Evolutionary conservation across 2,329 filamentous ascomycete species (phyloP), one percentile per base, ranked within the genome.

Genomic region (Cladosporium cucumerinum): DNA sequence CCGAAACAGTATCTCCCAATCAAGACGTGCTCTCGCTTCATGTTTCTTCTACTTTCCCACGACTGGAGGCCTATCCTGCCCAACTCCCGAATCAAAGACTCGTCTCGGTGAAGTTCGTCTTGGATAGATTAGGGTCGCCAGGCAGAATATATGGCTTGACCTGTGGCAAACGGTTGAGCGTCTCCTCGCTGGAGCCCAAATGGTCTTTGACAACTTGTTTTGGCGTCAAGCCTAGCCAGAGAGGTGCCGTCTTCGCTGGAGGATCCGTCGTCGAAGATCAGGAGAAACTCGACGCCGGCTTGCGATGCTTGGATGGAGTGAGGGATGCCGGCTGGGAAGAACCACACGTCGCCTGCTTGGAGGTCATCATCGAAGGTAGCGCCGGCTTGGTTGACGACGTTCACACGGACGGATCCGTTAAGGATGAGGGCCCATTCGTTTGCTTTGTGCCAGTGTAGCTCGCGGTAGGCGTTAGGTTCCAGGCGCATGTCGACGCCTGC

Each of bases 231-330:
- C 84, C 85, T 5, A 87, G 74, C 85, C 85, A 88, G 79, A 76
- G 86, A 87, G 0, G 86, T 88, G 54, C 79, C 80, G 63, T 87
- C 84, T 74, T 88, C 86, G 60, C 80, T 83, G 75, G 87, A 88
- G 5, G 74, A 73, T 4, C 86, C 86, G 63, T 83, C 76, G 73
- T 88, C 82, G 68, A 88, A 88, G 57, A 88, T 81, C 2, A 88
- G 78, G 1, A 88, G 78, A 71, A 87, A 87, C 71, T 88, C 86
- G 48, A 76, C 78, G 0, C 85, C 86, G 34, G 82, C 77, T 4
- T 82, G 82, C 14, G 86, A 80, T 0, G 70, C 70, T 65, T 75
- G 74, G 26, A 75, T 75, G 8, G 57, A 68, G 64, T 75, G 74
- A 8, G 73, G 70, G 0, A 72, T 64, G 21, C 73, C 74, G 23